phyloP scores from a whole-genome alignment of 129 eudicot species.

The sunflower (Helianthus annuus) region DNA sequence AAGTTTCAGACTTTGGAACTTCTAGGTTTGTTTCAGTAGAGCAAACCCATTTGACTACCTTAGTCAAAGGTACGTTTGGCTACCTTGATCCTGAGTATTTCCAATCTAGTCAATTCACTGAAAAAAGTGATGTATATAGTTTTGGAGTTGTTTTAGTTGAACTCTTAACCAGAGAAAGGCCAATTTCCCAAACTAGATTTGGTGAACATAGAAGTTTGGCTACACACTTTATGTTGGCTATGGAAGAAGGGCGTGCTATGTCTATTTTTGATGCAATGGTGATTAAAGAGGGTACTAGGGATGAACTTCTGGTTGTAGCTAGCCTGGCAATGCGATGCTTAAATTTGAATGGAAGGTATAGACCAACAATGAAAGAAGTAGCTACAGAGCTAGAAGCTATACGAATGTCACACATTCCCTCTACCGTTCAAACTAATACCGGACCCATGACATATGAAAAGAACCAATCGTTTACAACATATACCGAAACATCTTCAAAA shows the following conservation, averaged over 20 bases:
- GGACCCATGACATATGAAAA: not conserved
- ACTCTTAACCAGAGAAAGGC: slow-evolving; percentile 23
- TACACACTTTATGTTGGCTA: not conserved
- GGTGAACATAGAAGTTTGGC: not conserved
- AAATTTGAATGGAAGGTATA: slow-evolving; percentile 20
- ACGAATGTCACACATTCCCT: slow-evolving; percentile 7
- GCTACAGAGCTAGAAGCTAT: slow-evolving; percentile 19
- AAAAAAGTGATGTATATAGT: slow-evolving; percentile 37
- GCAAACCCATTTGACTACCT: slow-evolving; percentile 36
- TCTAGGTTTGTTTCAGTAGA: slow-evolving; percentile 30
- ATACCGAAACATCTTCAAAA: slow-evolving; percentile 10
- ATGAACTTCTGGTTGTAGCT: slow-evolving; percentile 20
- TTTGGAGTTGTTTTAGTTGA: slow-evolving; percentile 36
- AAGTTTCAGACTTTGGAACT: slow-evolving; percentile 39
- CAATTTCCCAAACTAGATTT: slow-evolving; percentile 5
- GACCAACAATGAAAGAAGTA: slow-evolving; percentile 9
- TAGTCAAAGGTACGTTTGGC: slow-evolving; percentile 38
- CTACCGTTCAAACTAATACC: not conserved
- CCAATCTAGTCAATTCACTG: slow-evolving; percentile 31
- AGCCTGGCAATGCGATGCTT: slow-evolving; percentile 31
- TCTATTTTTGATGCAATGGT: not conserved
- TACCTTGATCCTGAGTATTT: slow-evolving; percentile 41
- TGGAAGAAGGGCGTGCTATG: not conserved
- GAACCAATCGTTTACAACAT: not conserved
- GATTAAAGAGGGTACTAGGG: slow-evolving; percentile 4